A percentile compares a stretch with the other conserved stretches of the same genome.
These are phyloP conservation scores for Neospora caninum DNA, from an alignment of 169 alveolate species.

Conservation along the genomic window DNA sequence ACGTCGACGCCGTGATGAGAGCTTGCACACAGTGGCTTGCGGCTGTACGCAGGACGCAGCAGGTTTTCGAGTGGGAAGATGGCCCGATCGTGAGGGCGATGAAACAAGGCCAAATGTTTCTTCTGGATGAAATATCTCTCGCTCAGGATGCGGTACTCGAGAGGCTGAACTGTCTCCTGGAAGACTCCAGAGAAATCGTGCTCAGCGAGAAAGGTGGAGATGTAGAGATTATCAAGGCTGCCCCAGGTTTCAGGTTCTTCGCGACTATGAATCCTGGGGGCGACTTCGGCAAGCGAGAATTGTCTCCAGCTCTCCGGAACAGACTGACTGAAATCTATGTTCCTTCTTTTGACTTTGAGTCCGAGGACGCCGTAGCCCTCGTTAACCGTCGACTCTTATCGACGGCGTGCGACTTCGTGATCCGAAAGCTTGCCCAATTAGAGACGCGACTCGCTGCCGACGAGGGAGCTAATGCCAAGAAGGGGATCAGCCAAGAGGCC, in stretches of 20 bases:
- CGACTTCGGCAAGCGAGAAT: conserved; percentile 99
- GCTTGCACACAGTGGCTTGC: conserved; percentile 33
- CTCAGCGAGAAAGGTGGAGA: conserved; percentile 79
- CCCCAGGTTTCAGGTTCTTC: conserved; percentile 91
- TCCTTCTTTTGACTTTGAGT: conserved; percentile 69
- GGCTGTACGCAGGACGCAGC: conserved; percentile 65
- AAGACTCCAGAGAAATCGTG: conserved; percentile 81
- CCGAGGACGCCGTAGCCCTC: conserved; percentile 60
- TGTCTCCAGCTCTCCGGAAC: conserved; percentile 98
- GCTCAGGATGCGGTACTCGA: conserved; percentile 99
- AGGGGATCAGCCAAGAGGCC: background rate
- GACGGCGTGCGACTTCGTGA: background rate
- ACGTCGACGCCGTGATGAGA: conserved; percentile 18
- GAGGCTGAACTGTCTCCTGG: conserved; percentile 98
- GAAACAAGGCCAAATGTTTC: conserved; percentile 94
- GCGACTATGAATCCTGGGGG: conserved; percentile 99
- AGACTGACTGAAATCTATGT: conserved; percentile 98
- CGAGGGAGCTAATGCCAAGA: background rate
- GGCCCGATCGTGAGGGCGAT: conserved; percentile 98
- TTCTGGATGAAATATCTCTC: conserved; percentile 98
- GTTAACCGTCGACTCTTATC: conserved; percentile 53
- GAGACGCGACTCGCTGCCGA: background rate
- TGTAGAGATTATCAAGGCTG: conserved; percentile 75
- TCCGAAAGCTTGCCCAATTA: background rate
- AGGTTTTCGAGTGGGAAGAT: conserved; percentile 97